These are phyloP conservation scores for Vitis rupestris DNA, from an alignment of 164 flowering plant genomes.

Conservation along the genomic window DNA sequence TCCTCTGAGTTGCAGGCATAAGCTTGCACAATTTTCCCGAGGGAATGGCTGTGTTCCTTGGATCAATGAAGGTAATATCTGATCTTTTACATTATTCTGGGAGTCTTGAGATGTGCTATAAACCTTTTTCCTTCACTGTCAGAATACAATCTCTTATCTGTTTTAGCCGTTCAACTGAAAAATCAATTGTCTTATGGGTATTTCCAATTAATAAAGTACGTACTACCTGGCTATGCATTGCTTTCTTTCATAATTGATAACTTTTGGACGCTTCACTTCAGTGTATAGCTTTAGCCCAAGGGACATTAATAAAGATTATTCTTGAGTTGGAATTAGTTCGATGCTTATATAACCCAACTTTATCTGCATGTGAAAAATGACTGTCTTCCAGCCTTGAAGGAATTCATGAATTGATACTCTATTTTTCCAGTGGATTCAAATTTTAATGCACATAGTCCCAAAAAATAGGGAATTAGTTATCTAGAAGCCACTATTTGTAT, in stretches of 20 bases:
- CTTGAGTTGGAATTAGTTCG: not conserved
- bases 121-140: no score
- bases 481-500: not conserved
- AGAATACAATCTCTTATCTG: not conserved
- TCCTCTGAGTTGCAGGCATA: slow-evolving; percentile 59
- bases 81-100: slow-evolving; percentile 5
- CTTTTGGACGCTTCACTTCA: not conserved
- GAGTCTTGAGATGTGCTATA: no score
- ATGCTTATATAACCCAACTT: not conserved
- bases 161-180: not conserved
- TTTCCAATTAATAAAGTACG: not conserved
- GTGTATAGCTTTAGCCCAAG: not conserved
- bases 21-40: slow-evolving; percentile 99
- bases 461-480: not conserved
- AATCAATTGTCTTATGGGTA: no score
- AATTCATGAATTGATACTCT: not conserved
- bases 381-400: not conserved
- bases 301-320: not conserved
- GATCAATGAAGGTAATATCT: slow-evolving; percentile 78
- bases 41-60: slow-evolving; percentile 99
- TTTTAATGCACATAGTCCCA: not conserved
- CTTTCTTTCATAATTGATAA: not conserved
- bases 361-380: not conserved
- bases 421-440: not conserved
- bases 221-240: not conserved